Conservation (phyloP, 2,329 filamentous ascomycete genomes). For the Coniochaeta prunicola region DNA sequence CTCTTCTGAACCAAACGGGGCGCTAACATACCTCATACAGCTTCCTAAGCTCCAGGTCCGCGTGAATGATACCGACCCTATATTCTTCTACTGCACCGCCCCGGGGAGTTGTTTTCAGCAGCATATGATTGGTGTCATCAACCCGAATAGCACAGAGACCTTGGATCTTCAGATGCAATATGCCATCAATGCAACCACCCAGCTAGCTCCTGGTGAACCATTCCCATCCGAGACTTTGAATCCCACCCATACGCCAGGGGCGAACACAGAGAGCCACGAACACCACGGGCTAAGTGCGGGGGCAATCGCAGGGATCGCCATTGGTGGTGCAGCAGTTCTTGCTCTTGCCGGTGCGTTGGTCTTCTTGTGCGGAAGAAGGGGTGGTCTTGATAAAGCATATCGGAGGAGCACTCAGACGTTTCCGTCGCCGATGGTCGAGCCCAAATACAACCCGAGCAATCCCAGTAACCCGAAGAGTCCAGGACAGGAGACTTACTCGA, state of each 20-base stretch:
- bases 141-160: conserved; percentile 48
- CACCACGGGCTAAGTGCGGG: conserved; percentile 25
- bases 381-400: conserved; percentile 28
- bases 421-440: conserved; percentile 19
- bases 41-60: not conserved
- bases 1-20: not conserved
- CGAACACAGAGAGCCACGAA: conserved; percentile 6
- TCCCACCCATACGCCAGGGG: conserved; percentile 10
- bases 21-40: not conserved
- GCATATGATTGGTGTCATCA: conserved; percentile 72
- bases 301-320: conserved; percentile 52
- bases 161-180: conserved; percentile 38
- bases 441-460: conserved; percentile 13
- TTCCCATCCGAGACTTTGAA: conserved; percentile 37
- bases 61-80: conserved; percentile 51
- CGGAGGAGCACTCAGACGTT: conserved; percentile 13
- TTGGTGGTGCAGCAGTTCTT: conserved; percentile 41
- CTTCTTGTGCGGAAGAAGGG: conserved; percentile 37
- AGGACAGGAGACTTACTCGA: conserved; percentile 19
- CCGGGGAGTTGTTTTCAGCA: conserved; percentile 55
- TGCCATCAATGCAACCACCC: conserved; percentile 39
- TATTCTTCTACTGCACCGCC: conserved; percentile 66
- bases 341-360: conserved; percentile 35
- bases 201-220: conserved; percentile 48
- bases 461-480: conserved; percentile 24